phyloP scores from a whole-genome alignment of 108 stramenopile species.

The Conticribra weissflogii region DNA sequence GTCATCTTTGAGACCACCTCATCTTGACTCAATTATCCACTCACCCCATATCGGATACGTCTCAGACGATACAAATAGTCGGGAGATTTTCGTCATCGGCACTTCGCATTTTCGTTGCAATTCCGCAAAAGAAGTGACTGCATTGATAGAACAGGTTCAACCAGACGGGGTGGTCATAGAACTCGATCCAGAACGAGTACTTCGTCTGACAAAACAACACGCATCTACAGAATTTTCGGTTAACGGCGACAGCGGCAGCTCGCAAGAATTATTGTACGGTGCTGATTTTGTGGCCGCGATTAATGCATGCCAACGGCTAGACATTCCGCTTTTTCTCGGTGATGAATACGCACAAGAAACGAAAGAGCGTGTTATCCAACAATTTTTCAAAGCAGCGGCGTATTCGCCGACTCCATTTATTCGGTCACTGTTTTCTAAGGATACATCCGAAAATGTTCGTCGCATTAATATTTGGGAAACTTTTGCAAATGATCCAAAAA shows the following conservation, averaged over 20 bases:
- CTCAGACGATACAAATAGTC: neutral
- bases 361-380: conserved; percentile 27
- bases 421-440: conserved; percentile 21
- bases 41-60: conserved; percentile 34
- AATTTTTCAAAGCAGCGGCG: conserved; percentile 29
- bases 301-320: conserved; percentile 45
- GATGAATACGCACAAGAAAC: conserved; percentile 63
- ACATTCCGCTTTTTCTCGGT: conserved; percentile 60
- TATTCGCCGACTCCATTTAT: conserved; percentile 46
- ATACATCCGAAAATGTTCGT: conserved; percentile 2
- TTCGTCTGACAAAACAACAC: conserved; percentile 60
- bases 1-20: no score
- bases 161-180: conserved; percentile 65
- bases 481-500: conserved; percentile 52
- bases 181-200: conserved; percentile 55
- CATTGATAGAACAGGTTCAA: conserved; percentile 40
- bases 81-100: conserved; percentile 50
- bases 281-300: conserved; percentile 60
- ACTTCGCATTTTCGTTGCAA: conserved; percentile 64
- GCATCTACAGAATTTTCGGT: conserved; percentile 4
- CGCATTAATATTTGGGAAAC: conserved; percentile 42
- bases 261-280: conserved; percentile 42
- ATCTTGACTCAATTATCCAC: conserved; percentile 9
- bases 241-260: neutral
- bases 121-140: conserved; percentile 51